Evolutionary conservation across 495 filamentous ascomycete genomes (phyloP).

Genomic region (Physcia stellaris): DNA sequence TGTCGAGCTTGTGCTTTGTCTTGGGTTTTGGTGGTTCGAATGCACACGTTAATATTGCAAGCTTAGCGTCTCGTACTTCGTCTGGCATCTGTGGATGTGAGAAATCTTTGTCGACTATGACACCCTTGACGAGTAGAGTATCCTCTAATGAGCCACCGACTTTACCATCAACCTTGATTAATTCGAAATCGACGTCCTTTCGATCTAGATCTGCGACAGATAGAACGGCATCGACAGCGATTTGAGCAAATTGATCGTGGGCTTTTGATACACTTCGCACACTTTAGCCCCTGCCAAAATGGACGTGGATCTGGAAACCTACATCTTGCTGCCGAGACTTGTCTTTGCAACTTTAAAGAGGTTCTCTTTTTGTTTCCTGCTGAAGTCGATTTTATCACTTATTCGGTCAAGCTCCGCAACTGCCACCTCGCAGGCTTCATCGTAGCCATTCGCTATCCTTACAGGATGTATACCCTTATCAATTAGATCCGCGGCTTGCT

Average conservation of each 20-base stretch:
- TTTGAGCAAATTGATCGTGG: slow-evolving; percentile 94
- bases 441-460: slow-evolving; percentile 93
- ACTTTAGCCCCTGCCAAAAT: slow-evolving; percentile 15
- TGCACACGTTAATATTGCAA: slow-evolving; percentile 94
- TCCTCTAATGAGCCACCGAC: slow-evolving; percentile 93
- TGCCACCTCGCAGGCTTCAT: slow-evolving; percentile 92
- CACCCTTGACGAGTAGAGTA: slow-evolving; percentile 85
- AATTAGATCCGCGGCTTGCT: slow-evolving; percentile 96
- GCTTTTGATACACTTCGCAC: slow-evolving; percentile 74
- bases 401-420: slow-evolving; percentile 84
- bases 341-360: slow-evolving; percentile 89
- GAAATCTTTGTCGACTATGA: slow-evolving; percentile 99
- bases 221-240: slow-evolving; percentile 91
- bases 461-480: slow-evolving; percentile 99
- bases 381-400: slow-evolving; percentile 80
- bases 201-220: slow-evolving; percentile 92
- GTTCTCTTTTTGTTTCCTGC: slow-evolving; percentile 61
- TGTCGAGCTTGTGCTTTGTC: slow-evolving; percentile 99
- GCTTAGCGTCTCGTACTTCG: slow-evolving; percentile 84
- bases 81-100: slow-evolving; percentile 98
- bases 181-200: slow-evolving; percentile 96
- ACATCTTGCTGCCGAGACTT: slow-evolving; percentile 95
- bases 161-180: slow-evolving; percentile 99
- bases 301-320: slow-evolving; percentile 5
- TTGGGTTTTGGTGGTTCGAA: slow-evolving; percentile 99